phyloP scores from a whole-genome alignment of 2,329 filamentous ascomycete species.

The Colletotrichum sp. region DNA sequence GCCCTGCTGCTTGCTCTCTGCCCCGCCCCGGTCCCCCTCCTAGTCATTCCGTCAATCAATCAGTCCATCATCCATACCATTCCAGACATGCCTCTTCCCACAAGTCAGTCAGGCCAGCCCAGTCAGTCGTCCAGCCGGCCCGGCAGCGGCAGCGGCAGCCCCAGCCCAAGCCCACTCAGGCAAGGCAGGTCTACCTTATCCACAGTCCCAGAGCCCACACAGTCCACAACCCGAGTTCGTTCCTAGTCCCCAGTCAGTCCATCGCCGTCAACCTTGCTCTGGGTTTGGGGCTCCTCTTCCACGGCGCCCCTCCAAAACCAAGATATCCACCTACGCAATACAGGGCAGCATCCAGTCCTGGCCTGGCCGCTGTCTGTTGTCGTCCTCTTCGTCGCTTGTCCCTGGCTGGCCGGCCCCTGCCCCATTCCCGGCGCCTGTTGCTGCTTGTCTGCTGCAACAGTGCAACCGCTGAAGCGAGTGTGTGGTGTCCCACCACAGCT shows the following conservation, averaged over 20 bases:
- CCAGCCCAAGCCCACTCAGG: background rate
- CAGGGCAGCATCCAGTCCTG: background rate
- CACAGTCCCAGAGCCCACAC: background rate
- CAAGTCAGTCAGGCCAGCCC: slow-evolving; percentile 1
- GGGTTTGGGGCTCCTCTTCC: background rate
- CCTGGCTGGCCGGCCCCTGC: background rate
- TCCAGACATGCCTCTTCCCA: background rate
- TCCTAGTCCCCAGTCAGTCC: background rate
- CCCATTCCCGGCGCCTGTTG: background rate
- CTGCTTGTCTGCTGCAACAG: background rate
- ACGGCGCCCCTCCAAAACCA: background rate
- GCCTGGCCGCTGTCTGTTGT: background rate
- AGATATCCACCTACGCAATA: background rate
- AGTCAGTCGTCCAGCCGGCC: background rate
- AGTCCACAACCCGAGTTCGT: background rate
- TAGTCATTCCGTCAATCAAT: slow-evolving; percentile 1
- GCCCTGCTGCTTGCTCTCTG: background rate
- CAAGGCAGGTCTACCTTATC: background rate
- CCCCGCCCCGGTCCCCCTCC: background rate
- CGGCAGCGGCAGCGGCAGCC: background rate
- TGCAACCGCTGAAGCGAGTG: background rate
- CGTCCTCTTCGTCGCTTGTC: background rate
- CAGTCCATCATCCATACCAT: background rate
- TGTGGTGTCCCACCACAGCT: background rate
- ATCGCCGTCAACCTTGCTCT: background rate